Evolutionary conservation across 2,329 filamentous ascomycete species (phyloP), one percentile per base, ranked within the genome.

Genomic region (Alternaria burnsii): DNA sequence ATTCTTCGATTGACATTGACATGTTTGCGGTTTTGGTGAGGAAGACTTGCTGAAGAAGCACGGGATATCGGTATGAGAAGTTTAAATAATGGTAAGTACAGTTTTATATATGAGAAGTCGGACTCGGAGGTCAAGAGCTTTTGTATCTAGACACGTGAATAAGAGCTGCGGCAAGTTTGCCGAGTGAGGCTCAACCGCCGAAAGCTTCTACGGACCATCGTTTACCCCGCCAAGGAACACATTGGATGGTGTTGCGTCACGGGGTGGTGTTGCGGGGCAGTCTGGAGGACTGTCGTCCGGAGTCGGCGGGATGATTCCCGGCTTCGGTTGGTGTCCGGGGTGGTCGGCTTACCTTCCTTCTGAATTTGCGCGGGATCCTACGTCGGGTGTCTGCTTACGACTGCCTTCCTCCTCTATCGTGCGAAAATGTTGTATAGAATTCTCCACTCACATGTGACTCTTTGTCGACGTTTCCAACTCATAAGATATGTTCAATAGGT

Each of bases 1-100:
- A 68, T 66, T 77, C 74, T 57, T 71, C 70, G 10, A 76, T 62
- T 20, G 73, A 73, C 74, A 76, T 77, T 20, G 74, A 77, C 74
- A 77, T 77, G 2, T 58, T 74, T 51, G 55, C 66, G 56, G 68
- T 63, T 36, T 14, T 28, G 11, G 5, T 16, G 32, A 3, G 12
- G 22, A 50, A 18, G 24, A 2, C 16, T 26, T 16, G 40, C 16
- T 52, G 20, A 24, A 28, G 43, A 20, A 41, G 43, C 50, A 28
- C 42, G 12, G 8, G 36, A 1, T 12, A 20, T 11, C 3, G 48
- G 16, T 24, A n/a, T 20, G 2, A 22, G 40, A 22, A 14, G 11
- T 22, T 48, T 24, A 12, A 16, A 7, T 34, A 28, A 22, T 16
- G 22, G 5, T 28, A 6, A 24, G 16, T 54, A 10, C 5, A 43